Conservation (phyloP, 768 basidiomycete species). For the Leccinum disarticulatum region DNA sequence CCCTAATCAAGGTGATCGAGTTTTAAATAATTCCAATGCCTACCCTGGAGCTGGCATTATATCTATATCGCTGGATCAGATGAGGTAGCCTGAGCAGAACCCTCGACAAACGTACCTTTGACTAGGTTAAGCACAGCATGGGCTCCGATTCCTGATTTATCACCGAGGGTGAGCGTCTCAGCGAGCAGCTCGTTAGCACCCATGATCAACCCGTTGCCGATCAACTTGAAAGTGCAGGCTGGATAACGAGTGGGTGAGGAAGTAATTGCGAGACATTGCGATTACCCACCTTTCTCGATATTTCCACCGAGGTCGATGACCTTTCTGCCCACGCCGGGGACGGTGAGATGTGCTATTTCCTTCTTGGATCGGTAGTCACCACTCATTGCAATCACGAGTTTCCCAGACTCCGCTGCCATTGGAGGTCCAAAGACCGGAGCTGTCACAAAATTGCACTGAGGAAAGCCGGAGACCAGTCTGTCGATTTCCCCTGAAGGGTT, state of each 20-base stretch:
- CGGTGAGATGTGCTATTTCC: slow-evolving; percentile 70
- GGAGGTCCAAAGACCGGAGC: slow-evolving; percentile 81
- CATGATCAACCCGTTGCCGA: slow-evolving; percentile 77
- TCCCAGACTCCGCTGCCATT: slow-evolving; percentile 57
- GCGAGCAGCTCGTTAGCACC: slow-evolving; percentile 78
- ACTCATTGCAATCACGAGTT: slow-evolving; percentile 73
- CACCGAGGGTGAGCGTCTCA: slow-evolving; percentile 81
- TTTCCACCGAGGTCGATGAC: slow-evolving; percentile 82
- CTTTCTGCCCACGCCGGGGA: slow-evolving; percentile 77
- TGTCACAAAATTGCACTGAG: slow-evolving; percentile 64
- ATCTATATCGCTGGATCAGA: slow-evolving; percentile 41
- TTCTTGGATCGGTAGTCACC: slow-evolving; percentile 85
- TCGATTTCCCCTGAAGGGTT: slow-evolving; percentile 63
- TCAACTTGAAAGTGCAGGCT: slow-evolving; percentile 74
- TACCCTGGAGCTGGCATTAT: slow-evolving; percentile 67
- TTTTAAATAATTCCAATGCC: slow-evolving; percentile 11
- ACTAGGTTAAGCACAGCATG: slow-evolving; percentile 55
- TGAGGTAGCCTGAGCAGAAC: background rate
- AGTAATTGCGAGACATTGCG: background rate
- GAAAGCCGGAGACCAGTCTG: slow-evolving; percentile 54
- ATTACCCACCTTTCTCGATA: slow-evolving; percentile 66
- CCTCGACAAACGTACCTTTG: slow-evolving; percentile 45
- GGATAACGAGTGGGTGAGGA: slow-evolving; percentile 2
- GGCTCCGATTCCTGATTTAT: slow-evolving; percentile 78
- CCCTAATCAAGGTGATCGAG: slow-evolving; percentile 4